Evolutionary conservation across 257 asterid genomes (phyloP), one percentile per base, ranked within the genome.

Genomic region (Buddleja alternifolia): DNA sequence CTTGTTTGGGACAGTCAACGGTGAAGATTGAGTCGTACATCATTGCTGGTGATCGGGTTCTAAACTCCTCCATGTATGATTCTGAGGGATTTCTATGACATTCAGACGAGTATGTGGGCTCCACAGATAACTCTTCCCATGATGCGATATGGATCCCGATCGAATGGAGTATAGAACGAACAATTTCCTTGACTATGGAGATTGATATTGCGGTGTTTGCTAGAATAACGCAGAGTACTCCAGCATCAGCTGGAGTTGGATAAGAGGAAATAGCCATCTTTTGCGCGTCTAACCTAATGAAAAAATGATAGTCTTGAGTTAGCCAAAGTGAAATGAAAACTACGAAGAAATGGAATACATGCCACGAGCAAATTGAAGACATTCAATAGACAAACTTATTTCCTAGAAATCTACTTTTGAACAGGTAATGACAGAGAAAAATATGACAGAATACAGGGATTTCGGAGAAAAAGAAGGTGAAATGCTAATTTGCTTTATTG

Each of bases 191-290:
- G 75, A 87, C 73, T 40, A 85, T 86, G 36, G 95, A 85, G 68
- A 92, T 87, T 52, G 98, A 92, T 10, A 84, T 89, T 21, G 90
- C 98, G 0, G 98, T 88, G 80, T 93, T 88, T 10, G 89, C 92
- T 29, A 93, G 82, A 46, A 93, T 86, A 56, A 93, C 83, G 42
- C 93, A 93, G 57, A 92, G 88, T 20, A 90, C 90, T 21, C 98
- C 98, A 0, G 90, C 96, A 47, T 92, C 98, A 1, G 95, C 85
- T 55, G 97, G 96, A 68, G 87, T 65, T 3, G 93, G 88, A 64
- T 93, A 93, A 32, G 94, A 83, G 4, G 96, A 88, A 23, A 92
- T 88, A 39, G 97, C 97, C 98, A 92, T 92, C n/a, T n/a, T 52
- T 50, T 47, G 42, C 36, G 37, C 32, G 69, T n/a, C 34, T 52